These are phyloP conservation scores for Nakazawaea wickerhamii DNA, from an alignment of 805 yeast species.

Conservation along the genomic window DNA sequence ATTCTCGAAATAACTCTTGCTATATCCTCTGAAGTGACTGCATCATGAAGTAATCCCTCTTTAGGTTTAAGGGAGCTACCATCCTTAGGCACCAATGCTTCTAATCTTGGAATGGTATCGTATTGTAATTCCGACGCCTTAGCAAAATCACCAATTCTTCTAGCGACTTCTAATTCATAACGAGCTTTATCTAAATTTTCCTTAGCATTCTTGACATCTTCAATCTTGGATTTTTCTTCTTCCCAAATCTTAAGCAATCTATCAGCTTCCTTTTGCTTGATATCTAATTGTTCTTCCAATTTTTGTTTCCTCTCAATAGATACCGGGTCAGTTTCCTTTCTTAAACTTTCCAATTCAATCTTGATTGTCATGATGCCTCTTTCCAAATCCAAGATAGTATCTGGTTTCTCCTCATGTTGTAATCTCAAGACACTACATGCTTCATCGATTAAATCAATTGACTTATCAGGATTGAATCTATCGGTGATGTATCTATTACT, in stretches of 20 bases:
- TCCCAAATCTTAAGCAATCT: constrained; percentile 86
- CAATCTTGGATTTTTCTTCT: constrained; percentile 69
- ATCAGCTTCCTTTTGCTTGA: constrained; percentile 57
- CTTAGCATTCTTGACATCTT: constrained; percentile 70
- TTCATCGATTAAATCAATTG: constrained; percentile 93
- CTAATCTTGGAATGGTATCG: constrained; percentile 76
- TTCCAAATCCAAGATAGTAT: constrained; percentile 83
- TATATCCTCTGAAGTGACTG: constrained; percentile 91
- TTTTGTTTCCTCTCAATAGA: constrained; percentile 75
- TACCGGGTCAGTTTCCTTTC: constrained; percentile 85
- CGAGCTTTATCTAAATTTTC: constrained; percentile 79
- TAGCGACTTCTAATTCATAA: constrained; percentile 74
- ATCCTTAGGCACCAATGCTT: constrained; percentile 50
- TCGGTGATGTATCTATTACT: constrained; percentile 89
- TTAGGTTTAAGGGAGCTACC: constrained; percentile 24
- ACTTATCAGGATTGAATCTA: constrained; percentile 90
- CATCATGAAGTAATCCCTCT: constrained; percentile 64
- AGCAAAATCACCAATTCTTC: constrained; percentile 81
- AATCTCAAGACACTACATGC: constrained; percentile 92
- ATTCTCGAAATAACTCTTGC: constrained; percentile 87
- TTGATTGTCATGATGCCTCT: constrained; percentile 88
- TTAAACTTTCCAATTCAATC: constrained; percentile 88
- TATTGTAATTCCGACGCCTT: constrained; percentile 88
- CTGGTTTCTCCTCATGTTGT: constrained; percentile 97
- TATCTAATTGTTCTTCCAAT: constrained; percentile 59